These are phyloP conservation scores for Boletus huronensis DNA, from an alignment of 768 basidiomycete species.

Conservation along the genomic window DNA sequence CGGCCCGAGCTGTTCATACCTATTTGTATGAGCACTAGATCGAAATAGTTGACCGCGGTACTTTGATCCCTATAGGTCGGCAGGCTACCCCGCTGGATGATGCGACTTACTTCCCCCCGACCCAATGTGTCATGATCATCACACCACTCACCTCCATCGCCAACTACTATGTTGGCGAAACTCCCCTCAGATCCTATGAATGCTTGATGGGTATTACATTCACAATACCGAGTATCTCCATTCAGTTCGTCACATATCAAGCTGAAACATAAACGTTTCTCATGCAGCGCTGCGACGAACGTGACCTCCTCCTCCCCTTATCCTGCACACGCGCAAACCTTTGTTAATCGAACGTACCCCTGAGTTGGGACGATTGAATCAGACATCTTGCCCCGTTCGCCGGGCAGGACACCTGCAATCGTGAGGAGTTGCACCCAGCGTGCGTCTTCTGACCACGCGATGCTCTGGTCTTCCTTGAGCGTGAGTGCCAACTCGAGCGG, in stretches of 20 bases:
- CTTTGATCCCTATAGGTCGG: too few relatives aligned
- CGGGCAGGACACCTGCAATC: constrained; percentile 38
- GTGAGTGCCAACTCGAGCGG: constrained; percentile 42
- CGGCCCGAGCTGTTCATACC: too few relatives aligned
- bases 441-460: constrained; percentile 53
- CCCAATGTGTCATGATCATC: too few relatives aligned
- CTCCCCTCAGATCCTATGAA: background rate
- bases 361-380: background rate
- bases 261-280: background rate
- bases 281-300: background rate
- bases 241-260: background rate
- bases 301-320: background rate
- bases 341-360: background rate
- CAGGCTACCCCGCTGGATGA: too few relatives aligned
- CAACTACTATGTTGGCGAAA: too few relatives aligned
- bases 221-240: background rate
- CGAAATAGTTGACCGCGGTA: too few relatives aligned
- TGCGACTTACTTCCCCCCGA: too few relatives aligned
- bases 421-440: constrained; percentile 42
- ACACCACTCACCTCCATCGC: too few relatives aligned
- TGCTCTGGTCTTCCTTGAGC: constrained; percentile 46
- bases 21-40: too few relatives aligned
- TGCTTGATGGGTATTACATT: background rate
- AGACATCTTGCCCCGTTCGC: constrained; percentile 12
- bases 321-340: background rate